Evolutionary conservation across 192 early-diverging fungal genomes (phyloP).

Genomic region (Gaertneriomyces sp.): DNA sequence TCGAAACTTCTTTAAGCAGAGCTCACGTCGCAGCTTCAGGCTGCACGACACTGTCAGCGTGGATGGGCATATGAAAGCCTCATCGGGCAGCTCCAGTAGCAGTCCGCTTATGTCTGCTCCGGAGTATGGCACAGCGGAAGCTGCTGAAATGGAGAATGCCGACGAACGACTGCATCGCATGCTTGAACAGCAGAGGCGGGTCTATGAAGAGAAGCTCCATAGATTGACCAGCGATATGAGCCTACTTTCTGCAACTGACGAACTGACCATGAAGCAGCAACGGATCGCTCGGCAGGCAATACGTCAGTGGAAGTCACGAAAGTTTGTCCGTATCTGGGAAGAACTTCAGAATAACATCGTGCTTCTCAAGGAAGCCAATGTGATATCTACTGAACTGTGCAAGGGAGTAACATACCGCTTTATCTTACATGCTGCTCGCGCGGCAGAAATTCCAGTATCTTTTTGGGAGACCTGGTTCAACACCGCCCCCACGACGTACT

Average conservation of each 20-base stretch:
- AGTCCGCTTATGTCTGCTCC: not conserved
- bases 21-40: not conserved
- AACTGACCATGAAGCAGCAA: constrained; percentile 1
- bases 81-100: not conserved
- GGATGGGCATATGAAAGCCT: not conserved
- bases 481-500: too few relatives aligned
- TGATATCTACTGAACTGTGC: constrained; percentile 78
- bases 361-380: constrained; percentile 85
- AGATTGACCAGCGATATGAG: constrained; percentile 26
- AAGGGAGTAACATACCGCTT: constrained; percentile 83
- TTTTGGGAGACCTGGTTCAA: constrained; percentile 40
- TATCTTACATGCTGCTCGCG: constrained; percentile 40
- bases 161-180: constrained; percentile 50
- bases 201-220: constrained; percentile 53
- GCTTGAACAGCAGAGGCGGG: constrained; percentile 49
- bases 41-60: not conserved
- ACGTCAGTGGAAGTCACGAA: constrained; percentile 27
- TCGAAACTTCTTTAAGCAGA: not conserved
- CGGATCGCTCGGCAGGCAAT: constrained; percentile 13
- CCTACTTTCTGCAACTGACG: constrained; percentile 8
- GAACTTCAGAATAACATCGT: constrained; percentile 17
- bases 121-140: constrained; percentile 19
- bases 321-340: constrained; percentile 32
- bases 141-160: constrained; percentile 42
- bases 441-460: constrained; percentile 9